Conservation (phyloP, 1,284 basidiomycete genomes). For the Marasmius fiardii region DNA sequence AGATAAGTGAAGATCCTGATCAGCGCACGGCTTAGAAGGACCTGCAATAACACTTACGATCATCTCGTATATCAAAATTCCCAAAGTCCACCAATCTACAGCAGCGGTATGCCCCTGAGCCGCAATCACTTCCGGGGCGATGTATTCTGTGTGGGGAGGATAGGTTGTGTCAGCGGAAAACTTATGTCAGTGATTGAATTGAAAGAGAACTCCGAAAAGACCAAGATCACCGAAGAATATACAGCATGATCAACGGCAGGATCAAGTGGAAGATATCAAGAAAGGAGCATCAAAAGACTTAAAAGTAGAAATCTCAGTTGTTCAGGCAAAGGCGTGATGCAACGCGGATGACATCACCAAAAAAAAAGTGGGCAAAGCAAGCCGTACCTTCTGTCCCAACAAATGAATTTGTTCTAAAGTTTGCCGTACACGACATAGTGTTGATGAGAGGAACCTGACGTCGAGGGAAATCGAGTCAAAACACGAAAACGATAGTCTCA, state of each 20-base stretch:
- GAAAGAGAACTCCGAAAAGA: background rate
- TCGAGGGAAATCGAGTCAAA: conserved; percentile 9
- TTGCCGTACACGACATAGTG: conserved; percentile 95
- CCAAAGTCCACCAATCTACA: conserved; percentile 99
- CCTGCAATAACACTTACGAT: conserved; percentile 69
- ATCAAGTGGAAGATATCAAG: background rate
- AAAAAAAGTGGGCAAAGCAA: conserved; percentile 17
- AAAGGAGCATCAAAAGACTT: background rate
- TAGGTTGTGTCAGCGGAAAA: background rate
- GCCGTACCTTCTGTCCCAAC: conserved; percentile 92
- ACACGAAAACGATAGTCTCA: background rate
- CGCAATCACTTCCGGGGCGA: conserved; percentile 98
- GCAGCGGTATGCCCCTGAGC: conserved; percentile 97
- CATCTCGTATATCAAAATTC: conserved; percentile 99
- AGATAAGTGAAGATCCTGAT: background rate
- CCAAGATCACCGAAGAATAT: background rate
- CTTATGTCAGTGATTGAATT: background rate
- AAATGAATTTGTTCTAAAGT: conserved; percentile 98
- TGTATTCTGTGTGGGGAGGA: conserved; percentile 77
- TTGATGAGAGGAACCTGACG: conserved; percentile 84
- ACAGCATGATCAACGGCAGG: background rate
- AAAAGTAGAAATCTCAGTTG: background rate
- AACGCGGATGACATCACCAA: conserved; percentile 9
- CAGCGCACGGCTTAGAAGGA: background rate
- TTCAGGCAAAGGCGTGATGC: background rate